These are phyloP conservation scores for Vanderwaltozyma yarrowii DNA, from an alignment of 805 yeast species.

Conservation along the genomic window DNA sequence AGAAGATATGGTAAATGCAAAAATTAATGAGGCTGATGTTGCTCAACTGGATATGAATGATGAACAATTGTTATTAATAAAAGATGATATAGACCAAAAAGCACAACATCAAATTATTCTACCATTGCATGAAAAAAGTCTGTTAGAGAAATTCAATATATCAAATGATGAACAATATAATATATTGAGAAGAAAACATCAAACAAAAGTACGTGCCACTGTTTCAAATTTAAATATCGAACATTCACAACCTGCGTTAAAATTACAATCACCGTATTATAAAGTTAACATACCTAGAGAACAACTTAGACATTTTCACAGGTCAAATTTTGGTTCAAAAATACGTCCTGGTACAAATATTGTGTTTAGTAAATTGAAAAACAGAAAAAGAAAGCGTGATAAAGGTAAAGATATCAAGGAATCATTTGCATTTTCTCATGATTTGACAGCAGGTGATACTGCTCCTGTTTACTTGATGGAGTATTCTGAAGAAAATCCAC, in stretches of 20 bases:
- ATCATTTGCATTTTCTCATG: slow-evolving; percentile 58
- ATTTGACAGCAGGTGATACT: slow-evolving; percentile 75
- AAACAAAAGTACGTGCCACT: slow-evolving; percentile 84
- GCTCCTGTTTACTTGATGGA: slow-evolving; percentile 72
- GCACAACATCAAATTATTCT: slow-evolving; percentile 4
- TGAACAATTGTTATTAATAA: slow-evolving; percentile 59
- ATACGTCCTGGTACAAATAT: slow-evolving; percentile 72
- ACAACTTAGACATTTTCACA: slow-evolving; percentile 68
- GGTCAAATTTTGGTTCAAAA: slow-evolving; percentile 50
- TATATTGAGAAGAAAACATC: slow-evolving; percentile 71
- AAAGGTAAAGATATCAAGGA: slow-evolving; percentile 73
- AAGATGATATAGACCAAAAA: slow-evolving; percentile 8
- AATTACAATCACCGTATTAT: slow-evolving; percentile 85
- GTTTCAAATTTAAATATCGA: slow-evolving; percentile 85
- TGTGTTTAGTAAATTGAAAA: slow-evolving; percentile 62
- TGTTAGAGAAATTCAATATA: slow-evolving; percentile 60
- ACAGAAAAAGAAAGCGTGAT: slow-evolving; percentile 81
- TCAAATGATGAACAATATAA: slow-evolving; percentile 88
- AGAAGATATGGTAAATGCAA: slow-evolving; percentile 69
- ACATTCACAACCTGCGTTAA: slow-evolving; percentile 78
- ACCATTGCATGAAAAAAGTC: slow-evolving; percentile 44
- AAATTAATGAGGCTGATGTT: slow-evolving; percentile 22
- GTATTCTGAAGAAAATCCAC: slow-evolving; percentile 82
- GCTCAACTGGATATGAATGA: slow-evolving; percentile 73
- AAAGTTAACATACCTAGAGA: slow-evolving; percentile 61